Conservation (phyloP, 2,329 filamentous ascomycete species). For the Albifimbria verrucaria region DNA sequence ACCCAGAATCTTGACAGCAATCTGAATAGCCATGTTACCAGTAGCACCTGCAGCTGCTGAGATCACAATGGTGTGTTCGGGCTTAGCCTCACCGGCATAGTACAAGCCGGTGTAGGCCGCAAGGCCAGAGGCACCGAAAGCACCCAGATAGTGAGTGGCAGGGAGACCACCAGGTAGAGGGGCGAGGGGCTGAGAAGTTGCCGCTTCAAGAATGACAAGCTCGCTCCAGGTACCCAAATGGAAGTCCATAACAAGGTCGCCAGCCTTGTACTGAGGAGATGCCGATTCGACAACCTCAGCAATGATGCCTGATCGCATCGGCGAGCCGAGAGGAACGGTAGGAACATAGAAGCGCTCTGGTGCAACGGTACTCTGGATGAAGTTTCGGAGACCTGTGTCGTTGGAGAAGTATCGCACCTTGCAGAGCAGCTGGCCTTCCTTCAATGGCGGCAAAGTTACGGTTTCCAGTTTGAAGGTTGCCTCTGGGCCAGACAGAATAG, state of each 20-base stretch:
- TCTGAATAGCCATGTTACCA: slow-evolving; percentile 26
- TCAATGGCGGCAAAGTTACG: slow-evolving; percentile 17
- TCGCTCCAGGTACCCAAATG: slow-evolving; percentile 25
- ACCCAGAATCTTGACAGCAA: slow-evolving; percentile 21
- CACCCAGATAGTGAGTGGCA: slow-evolving; percentile 23
- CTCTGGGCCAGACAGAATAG: slow-evolving; percentile 20
- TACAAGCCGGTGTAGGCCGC: slow-evolving; percentile 22
- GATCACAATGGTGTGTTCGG: slow-evolving; percentile 23
- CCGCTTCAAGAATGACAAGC: slow-evolving; percentile 21
- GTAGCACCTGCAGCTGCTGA: slow-evolving; percentile 24
- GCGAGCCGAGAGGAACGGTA: slow-evolving; percentile 21
- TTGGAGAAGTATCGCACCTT: slow-evolving; percentile 25
- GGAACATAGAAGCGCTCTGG: slow-evolving; percentile 25
- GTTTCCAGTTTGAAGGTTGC: slow-evolving; percentile 23
- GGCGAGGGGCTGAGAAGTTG: slow-evolving; percentile 17
- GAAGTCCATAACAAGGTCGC: slow-evolving; percentile 24
- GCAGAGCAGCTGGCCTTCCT: slow-evolving; percentile 23
- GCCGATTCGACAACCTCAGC: slow-evolving; percentile 23
- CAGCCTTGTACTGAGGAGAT: slow-evolving; percentile 19
- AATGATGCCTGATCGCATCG: slow-evolving; percentile 25
- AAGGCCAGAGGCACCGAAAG: slow-evolving; percentile 23
- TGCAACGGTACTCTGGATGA: slow-evolving; percentile 23
- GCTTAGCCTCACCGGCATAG: slow-evolving; percentile 20
- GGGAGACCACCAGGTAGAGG: slow-evolving; percentile 19
- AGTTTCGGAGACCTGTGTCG: slow-evolving; percentile 24